Percentiles rank a stretch among this genome's conserved stretches.
These are phyloP conservation scores for Anaeramoeba ignava DNA, from an alignment of 78 protist genomes.

Conservation along the genomic window DNA sequence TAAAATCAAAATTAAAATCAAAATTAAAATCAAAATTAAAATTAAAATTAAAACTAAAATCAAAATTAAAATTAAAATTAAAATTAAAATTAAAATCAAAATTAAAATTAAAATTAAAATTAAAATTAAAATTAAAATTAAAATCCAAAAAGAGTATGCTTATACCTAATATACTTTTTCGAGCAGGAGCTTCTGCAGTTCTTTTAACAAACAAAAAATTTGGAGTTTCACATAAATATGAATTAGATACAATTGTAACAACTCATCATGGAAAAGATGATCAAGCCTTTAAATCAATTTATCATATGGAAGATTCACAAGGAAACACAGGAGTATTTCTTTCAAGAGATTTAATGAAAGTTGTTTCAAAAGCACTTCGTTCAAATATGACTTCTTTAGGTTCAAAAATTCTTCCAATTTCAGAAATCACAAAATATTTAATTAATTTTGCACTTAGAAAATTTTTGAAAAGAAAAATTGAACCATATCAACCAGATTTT, in stretches of 20 bases:
- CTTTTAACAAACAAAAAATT: slow-evolving; percentile 34
- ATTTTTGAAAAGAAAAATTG: neutral
- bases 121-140: too few species aligned
- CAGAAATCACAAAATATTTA: slow-evolving; percentile 53
- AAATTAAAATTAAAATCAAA: too few species aligned
- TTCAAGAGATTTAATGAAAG: slow-evolving; percentile 35
- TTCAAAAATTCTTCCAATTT: slow-evolving; percentile 57
- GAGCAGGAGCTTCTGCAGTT: slow-evolving; percentile 71
- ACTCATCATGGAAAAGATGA: slow-evolving; percentile 38
- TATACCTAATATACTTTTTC: neutral
- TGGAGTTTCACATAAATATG: neutral
- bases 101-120: too few species aligned
- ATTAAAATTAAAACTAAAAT: too few species aligned
- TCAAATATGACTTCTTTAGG: slow-evolving; percentile 59
- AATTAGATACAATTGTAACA: neutral
- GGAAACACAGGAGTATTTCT: slow-evolving; percentile 58
- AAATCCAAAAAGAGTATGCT: neutral
- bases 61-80: too few species aligned
- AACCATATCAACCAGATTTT: slow-evolving; percentile 56
- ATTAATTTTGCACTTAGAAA: slow-evolving; percentile 34
- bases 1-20: too few species aligned
- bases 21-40: too few species aligned
- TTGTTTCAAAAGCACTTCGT: slow-evolving; percentile 48
- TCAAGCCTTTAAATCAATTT: slow-evolving; percentile 37
- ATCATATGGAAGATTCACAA: slow-evolving; percentile 49